Conservation (phyloP, 805 yeast genomes). For the Ogataea pignaliae region DNA sequence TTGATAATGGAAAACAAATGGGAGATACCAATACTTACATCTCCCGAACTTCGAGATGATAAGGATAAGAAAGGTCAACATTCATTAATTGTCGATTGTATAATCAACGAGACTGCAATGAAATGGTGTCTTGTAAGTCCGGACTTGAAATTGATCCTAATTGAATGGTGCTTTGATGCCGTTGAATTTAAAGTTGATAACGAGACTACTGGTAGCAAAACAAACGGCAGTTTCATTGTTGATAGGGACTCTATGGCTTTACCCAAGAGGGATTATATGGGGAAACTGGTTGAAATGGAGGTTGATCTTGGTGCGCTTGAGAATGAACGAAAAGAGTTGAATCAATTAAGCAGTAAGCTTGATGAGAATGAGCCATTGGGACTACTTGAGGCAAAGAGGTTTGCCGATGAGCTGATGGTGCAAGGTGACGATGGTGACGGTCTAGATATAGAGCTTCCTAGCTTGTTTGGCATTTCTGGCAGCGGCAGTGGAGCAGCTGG, state of each 20-base stretch:
- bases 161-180: constrained; percentile 83
- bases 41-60: constrained; percentile 46
- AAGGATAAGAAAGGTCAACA: constrained; percentile 65
- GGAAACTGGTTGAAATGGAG: constrained; percentile 46
- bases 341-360: constrained; percentile 27
- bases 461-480: constrained; percentile 2
- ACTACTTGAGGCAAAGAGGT: constrained; percentile 37
- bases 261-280: constrained; percentile 75
- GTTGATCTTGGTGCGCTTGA: constrained; percentile 40
- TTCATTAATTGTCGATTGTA: constrained; percentile 74
- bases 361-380: constrained; percentile 39
- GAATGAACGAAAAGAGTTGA: constrained; percentile 30
- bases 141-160: constrained; percentile 59
- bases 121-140: constrained; percentile 54
- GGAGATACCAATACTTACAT: constrained; percentile 80
- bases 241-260: constrained; percentile 55
- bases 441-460: constrained; percentile 3
- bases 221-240: constrained; percentile 32
- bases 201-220: too few relatives aligned
- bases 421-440: background rate
- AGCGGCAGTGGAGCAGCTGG: too few relatives aligned
- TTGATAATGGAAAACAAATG: constrained; percentile 66
- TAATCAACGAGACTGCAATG: constrained; percentile 61
- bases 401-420: constrained; percentile 13
- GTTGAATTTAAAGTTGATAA: constrained; percentile 43